Conservation (phyloP, 2,329 filamentous ascomycete genomes). For the Claviceps sp. region DNA sequence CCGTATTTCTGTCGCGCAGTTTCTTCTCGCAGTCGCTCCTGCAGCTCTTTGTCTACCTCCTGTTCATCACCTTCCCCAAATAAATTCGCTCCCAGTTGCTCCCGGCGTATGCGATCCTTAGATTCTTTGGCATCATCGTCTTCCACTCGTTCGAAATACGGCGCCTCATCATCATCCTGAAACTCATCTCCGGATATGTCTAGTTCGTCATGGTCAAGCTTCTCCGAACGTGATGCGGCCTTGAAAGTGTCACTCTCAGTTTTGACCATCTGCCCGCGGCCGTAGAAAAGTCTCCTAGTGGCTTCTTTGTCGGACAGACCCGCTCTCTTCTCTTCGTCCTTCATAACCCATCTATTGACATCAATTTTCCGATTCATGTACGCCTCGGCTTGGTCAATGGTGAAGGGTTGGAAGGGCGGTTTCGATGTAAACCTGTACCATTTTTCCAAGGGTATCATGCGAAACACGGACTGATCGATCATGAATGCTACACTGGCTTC, state of each 20-base stretch:
- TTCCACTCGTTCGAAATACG: slow-evolving; percentile 60
- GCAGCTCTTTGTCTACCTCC: slow-evolving; percentile 60
- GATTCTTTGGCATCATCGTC: slow-evolving; percentile 69
- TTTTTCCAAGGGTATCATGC: slow-evolving; percentile 85
- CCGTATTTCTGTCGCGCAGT: slow-evolving; percentile 57
- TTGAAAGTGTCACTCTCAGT: slow-evolving; percentile 53
- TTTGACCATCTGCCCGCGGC: slow-evolving; percentile 46
- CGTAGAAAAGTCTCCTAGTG: slow-evolving; percentile 36
- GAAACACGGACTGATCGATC: slow-evolving; percentile 56
- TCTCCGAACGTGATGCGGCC: slow-evolving; percentile 47
- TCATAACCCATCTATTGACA: slow-evolving; percentile 69
- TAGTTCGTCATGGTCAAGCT: slow-evolving; percentile 57
- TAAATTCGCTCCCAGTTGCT: slow-evolving; percentile 77
- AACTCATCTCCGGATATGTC: slow-evolving; percentile 62
- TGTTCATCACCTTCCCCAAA: slow-evolving; percentile 60
- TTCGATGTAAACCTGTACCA: slow-evolving; percentile 84
- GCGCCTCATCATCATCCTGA: slow-evolving; percentile 75
- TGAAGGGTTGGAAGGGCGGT: slow-evolving; percentile 64
- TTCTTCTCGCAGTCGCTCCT: slow-evolving; percentile 55
- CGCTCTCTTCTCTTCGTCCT: slow-evolving; percentile 45
- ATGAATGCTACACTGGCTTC: slow-evolving; percentile 72
- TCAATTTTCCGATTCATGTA: slow-evolving; percentile 68
- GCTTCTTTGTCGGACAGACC: slow-evolving; percentile 48
- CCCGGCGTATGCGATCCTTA: slow-evolving; percentile 59
- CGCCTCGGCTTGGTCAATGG: slow-evolving; percentile 74